These are phyloP conservation scores for Heterococcus sp. DNA, from an alignment of 108 stramenopile genomes.

Conservation along the genomic window DNA sequence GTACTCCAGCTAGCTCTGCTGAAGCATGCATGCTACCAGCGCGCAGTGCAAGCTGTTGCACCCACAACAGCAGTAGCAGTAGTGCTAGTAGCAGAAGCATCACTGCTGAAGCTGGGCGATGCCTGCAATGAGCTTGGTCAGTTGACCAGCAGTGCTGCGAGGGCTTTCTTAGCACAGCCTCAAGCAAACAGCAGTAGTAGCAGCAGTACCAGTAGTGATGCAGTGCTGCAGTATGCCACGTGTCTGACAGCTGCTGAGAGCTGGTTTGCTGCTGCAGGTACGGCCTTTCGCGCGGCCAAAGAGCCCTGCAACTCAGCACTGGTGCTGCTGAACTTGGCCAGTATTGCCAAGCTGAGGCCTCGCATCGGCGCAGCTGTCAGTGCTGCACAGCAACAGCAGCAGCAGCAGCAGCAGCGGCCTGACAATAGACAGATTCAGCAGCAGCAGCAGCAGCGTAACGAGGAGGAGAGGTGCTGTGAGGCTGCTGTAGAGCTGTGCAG, in stretches of 20 bases:
- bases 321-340: constrained; percentile 34
- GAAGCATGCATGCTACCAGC: background rate
- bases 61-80: background rate
- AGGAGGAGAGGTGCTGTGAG: background rate
- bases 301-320: constrained; percentile 11
- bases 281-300: constrained; percentile 1
- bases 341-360: background rate
- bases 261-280: constrained; percentile 21
- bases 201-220: background rate
- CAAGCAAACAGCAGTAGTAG: no score
- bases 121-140: background rate
- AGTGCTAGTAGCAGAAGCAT: background rate
- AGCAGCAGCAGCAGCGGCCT: background rate
- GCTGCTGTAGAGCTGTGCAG: constrained; percentile 17
- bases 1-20: background rate
- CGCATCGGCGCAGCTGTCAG: background rate
- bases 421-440: background rate
- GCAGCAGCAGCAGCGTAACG: background rate
- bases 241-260: constrained; percentile 14
- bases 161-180: no score
- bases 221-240: background rate
- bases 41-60: background rate
- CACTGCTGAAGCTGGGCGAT: background rate
- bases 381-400: background rate
- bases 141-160: background rate